These are phyloP conservation scores for Leptodermis oblonga DNA, from an alignment of 257 asterid genomes.

Conservation along the genomic window DNA sequence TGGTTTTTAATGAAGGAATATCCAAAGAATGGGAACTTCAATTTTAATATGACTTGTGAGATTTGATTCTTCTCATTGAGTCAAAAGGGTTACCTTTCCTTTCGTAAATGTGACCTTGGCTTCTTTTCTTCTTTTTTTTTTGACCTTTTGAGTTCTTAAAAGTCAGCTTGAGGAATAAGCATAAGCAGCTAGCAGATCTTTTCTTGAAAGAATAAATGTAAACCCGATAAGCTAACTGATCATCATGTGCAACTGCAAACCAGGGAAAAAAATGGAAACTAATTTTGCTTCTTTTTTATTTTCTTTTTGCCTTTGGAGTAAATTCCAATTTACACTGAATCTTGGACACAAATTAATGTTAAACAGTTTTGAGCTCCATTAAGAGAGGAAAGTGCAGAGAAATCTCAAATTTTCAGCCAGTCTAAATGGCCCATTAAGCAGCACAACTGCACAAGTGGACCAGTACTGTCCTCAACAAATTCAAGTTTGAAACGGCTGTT, in stretches of 20 bases:
- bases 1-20: no score
- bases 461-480: slow-evolving; percentile 3
- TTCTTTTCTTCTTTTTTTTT: background rate
- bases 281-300: background rate
- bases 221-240: background rate
- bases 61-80: background rate
- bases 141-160: slow-evolving; percentile 20
- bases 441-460: background rate
- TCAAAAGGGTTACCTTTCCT: background rate
- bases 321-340: no score
- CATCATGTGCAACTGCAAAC: background rate
- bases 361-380: background rate
- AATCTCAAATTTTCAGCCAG: background rate
- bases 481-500: slow-evolving; percentile 30
- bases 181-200: background rate
- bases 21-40: background rate
- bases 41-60: background rate
- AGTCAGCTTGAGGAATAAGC: slow-evolving; percentile 6
- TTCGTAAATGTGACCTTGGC: background rate
- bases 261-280: no score
- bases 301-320: background rate
- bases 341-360: no score
- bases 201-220: background rate
- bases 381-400: background rate
- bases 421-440: background rate